phyloP scores from a whole-genome alignment of 805 yeast genomes.

The Trichomonascus vanleenenianus region DNA sequence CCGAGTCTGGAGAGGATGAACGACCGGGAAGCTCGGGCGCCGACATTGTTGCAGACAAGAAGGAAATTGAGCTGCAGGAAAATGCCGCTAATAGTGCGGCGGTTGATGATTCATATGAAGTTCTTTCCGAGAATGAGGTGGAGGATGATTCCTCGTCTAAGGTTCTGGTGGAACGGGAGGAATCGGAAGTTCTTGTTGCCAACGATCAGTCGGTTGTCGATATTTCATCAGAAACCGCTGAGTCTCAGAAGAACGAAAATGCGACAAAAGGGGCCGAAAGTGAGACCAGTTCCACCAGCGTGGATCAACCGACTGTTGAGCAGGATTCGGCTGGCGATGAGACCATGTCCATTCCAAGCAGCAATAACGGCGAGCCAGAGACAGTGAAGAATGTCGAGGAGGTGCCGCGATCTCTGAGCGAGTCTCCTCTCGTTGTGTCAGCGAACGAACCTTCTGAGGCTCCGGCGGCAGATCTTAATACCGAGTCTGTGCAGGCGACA shows the following conservation, averaged over 20 bases:
- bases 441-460: not conserved
- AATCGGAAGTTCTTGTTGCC: not conserved
- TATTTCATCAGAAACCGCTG: too few relatives aligned
- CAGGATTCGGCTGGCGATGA: too few relatives aligned
- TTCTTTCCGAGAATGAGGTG: not conserved
- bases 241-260: not conserved
- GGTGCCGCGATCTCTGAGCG: not conserved
- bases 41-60: not conserved
- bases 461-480: not conserved
- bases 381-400: not conserved
- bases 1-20: not conserved
- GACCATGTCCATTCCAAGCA: too few relatives aligned
- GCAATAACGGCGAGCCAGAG: constrained; percentile 1
- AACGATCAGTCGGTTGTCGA: too few relatives aligned
- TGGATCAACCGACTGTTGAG: constrained; percentile 1
- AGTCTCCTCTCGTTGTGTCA: not conserved
- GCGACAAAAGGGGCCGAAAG: not conserved
- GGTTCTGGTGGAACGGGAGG: not conserved
- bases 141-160: not conserved
- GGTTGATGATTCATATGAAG: constrained; percentile 1
- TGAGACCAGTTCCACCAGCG: not conserved
- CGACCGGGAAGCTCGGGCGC: too few relatives aligned
- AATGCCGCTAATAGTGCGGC: not conserved
- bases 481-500: not conserved
- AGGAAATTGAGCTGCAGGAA: not conserved